Evolutionary conservation across 176 grass and related monocot genomes (phyloP).

Genomic region (Phyllostachys edulis): DNA sequence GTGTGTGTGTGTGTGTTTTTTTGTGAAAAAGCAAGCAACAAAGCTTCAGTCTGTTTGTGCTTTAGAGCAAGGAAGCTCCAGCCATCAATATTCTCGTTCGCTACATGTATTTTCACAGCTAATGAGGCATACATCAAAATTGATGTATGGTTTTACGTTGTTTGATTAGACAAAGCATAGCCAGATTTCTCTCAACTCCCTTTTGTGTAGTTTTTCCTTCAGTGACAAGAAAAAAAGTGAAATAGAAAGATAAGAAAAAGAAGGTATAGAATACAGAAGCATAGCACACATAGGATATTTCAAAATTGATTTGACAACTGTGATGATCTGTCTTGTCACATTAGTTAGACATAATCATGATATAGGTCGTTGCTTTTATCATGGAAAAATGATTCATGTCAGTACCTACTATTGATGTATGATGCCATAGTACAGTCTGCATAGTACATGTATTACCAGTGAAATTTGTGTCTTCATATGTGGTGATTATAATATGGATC

Average conservation of each 20-base stretch:
- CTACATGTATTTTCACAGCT: background rate
- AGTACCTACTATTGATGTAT: background rate
- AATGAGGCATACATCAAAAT: background rate
- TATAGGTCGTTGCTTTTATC: background rate
- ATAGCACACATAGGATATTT: background rate
- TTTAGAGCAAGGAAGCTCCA: conserved; percentile 1
- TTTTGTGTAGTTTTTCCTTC: background rate
- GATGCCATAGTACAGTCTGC: background rate
- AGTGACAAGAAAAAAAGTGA: background rate
- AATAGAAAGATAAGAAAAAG: background rate
- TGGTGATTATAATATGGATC: conserved; percentile 8
- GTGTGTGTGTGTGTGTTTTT: too few species aligned
- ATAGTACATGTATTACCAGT: background rate
- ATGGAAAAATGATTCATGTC: background rate
- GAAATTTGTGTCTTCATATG: conserved; percentile 2
- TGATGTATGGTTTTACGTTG: background rate
- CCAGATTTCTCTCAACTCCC: background rate
- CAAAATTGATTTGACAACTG: background rate
- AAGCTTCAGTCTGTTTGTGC: background rate
- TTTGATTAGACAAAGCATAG: conserved; percentile 12
- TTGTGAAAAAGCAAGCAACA: background rate
- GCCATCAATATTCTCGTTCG: background rate
- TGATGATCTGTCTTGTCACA: background rate
- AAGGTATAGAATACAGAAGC: background rate
- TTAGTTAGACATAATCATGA: conserved; percentile 5